Percentiles rank a stretch among this genome's conserved stretches.
These are phyloP conservation scores for Ascochyta pisi DNA, from an alignment of 2,329 filamentous ascomycete species.

Conservation along the genomic window DNA sequence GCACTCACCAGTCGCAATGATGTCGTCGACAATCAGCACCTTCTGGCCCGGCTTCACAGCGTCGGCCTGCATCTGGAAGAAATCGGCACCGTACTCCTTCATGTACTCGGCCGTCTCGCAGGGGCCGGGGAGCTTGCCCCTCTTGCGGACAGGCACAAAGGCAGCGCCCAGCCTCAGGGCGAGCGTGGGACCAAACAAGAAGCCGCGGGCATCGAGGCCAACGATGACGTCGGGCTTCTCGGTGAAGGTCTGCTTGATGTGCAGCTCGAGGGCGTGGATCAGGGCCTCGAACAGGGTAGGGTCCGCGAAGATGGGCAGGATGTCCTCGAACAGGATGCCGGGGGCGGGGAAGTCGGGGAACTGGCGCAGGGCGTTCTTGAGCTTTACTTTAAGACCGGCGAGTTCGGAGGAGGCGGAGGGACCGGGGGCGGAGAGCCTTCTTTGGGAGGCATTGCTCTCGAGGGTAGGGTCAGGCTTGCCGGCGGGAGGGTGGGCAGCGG, in stretches of 20 bases:
- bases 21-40: conserved; percentile 94
- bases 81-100: conserved; percentile 96
- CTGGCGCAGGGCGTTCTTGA: conserved; percentile 77
- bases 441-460: conserved; percentile 53
- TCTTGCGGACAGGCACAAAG: conserved; percentile 93
- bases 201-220: conserved; percentile 91
- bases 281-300: conserved; percentile 76
- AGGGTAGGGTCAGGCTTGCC: conserved; percentile 45
- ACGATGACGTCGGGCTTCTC: conserved; percentile 84
- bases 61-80: conserved; percentile 93
- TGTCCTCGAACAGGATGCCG: conserved; percentile 96
- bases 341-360: conserved; percentile 91
- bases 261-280: conserved; percentile 83
- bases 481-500: conserved; percentile 42
- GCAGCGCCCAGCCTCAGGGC: conserved; percentile 81
- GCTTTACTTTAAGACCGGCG: conserved; percentile 67
- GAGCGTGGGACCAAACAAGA: conserved; percentile 90
- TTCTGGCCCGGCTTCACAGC: conserved; percentile 85
- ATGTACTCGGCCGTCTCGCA: conserved; percentile 84
- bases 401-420: conserved; percentile 60
- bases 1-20: conserved; percentile 91
- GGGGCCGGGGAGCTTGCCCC: conserved; percentile 92
- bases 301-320: conserved; percentile 92
- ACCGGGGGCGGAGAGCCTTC: conserved; percentile 58
- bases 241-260: conserved; percentile 70